These are phyloP conservation scores for Dothistroma septosporum DNA, from an alignment of 2,329 filamentous ascomycete genomes.

Conservation along the genomic window DNA sequence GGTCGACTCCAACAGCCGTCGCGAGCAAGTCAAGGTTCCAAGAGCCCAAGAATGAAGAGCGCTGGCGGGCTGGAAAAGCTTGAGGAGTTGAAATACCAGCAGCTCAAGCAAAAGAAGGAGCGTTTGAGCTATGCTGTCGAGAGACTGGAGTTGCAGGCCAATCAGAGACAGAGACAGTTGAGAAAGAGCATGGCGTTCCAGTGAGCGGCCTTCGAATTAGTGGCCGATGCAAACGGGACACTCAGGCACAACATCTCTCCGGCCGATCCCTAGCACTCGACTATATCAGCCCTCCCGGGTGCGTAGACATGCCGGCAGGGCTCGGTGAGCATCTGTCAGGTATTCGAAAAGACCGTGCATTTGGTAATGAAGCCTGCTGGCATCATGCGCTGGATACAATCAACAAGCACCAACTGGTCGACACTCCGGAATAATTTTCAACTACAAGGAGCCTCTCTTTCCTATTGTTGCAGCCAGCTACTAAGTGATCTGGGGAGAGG, in stretches of 20 bases:
- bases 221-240: not conserved
- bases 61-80: constrained; percentile 40
- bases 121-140: constrained; percentile 82
- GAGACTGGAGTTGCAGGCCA: constrained; percentile 77
- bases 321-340: too few species aligned
- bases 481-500: too few species aligned
- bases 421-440: too few species aligned
- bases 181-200: constrained; percentile 65
- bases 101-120: constrained; percentile 76
- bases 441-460: too few species aligned
- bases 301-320: too few species aligned
- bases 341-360: too few species aligned
- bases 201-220: constrained; percentile 1
- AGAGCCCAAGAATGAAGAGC: constrained; percentile 22
- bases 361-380: too few species aligned
- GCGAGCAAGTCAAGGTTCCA: constrained; percentile 16
- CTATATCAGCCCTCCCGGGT: too few species aligned
- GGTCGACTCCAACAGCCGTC: constrained; percentile 53
- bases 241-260: not conserved
- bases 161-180: constrained; percentile 68
- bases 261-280: too few species aligned
- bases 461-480: too few species aligned
- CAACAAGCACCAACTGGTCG: too few species aligned
- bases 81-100: constrained; percentile 58
- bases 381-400: too few species aligned